Conservation (phyloP, 108 stramenopile genomes). For the Fistulifera pelliculosa region DNA sequence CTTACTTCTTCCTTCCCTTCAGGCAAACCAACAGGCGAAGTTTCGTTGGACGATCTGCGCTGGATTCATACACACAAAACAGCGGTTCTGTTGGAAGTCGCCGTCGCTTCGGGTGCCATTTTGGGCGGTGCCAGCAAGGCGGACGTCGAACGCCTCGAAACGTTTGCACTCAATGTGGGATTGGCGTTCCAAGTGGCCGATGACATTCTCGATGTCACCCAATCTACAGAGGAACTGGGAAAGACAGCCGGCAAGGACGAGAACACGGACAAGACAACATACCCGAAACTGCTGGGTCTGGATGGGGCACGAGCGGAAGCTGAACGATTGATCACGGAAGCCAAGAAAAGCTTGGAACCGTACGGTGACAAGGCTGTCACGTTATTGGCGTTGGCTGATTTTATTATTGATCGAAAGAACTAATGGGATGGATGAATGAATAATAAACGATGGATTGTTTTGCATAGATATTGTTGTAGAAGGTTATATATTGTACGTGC, state of each 20-base stretch:
- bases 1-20: no score
- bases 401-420: slow-evolving; percentile 88
- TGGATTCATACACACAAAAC: slow-evolving; percentile 98
- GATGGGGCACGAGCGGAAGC: slow-evolving; percentile 88
- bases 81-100: slow-evolving; percentile 83
- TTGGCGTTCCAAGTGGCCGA: slow-evolving; percentile 96
- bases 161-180: slow-evolving; percentile 90
- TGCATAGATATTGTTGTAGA: no score
- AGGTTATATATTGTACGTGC: no score
- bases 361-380: slow-evolving; percentile 85
- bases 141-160: slow-evolving; percentile 82
- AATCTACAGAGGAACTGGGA: slow-evolving; percentile 87
- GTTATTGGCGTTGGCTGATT: slow-evolving; percentile 86
- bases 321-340: slow-evolving; percentile 71
- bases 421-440: slow-evolving; percentile 21
- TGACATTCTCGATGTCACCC: slow-evolving; percentile 95
- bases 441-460: no score
- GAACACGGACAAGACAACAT: slow-evolving; percentile 89
- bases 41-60: slow-evolving; percentile 82
- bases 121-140: slow-evolving; percentile 84
- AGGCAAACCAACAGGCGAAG: slow-evolving; percentile 53
- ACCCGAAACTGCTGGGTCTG: slow-evolving; percentile 87
- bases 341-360: slow-evolving; percentile 73
- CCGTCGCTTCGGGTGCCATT: slow-evolving; percentile 87
- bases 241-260: slow-evolving; percentile 95